phyloP scores from a whole-genome alignment of 2,329 filamentous ascomycete genomes.

The Zarea fungicola region DNA sequence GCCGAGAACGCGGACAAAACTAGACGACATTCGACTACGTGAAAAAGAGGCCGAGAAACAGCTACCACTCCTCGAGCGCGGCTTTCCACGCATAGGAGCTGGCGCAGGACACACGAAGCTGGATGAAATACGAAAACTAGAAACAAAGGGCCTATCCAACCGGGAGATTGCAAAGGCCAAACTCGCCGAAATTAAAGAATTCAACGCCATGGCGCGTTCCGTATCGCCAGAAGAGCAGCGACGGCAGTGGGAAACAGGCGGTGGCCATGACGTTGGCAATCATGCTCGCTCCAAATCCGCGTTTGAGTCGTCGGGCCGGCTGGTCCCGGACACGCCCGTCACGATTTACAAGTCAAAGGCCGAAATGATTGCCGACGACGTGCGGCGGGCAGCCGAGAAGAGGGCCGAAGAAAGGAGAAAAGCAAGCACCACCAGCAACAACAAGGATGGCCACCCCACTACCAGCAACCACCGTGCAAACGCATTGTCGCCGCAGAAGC shows the following conservation, averaged over 20 bases:
- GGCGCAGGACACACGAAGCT: constrained; percentile 39
- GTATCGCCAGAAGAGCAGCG: constrained; percentile 35
- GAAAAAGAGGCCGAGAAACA: constrained; percentile 28
- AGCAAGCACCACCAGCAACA: neutral
- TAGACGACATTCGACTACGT: constrained; percentile 32
- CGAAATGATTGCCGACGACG: constrained; percentile 2
- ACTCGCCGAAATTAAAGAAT: constrained; percentile 48
- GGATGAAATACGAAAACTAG: constrained; percentile 43
- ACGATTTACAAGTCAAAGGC: constrained; percentile 31
- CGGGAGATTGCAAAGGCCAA: constrained; percentile 43
- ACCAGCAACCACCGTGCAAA: constrained; percentile 16
- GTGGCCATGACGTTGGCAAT: constrained; percentile 10
- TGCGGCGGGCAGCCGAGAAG: neutral
- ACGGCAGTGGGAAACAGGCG: neutral
- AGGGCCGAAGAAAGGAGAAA: constrained; percentile 5
- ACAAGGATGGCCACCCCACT: neutral
- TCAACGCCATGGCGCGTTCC: constrained; percentile 41
- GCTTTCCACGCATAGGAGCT: constrained; percentile 22
- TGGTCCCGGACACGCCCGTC: constrained; percentile 34
- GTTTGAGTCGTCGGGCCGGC: constrained; percentile 27
- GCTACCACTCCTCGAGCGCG: constrained; percentile 27
- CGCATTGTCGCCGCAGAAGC: constrained; percentile 18
- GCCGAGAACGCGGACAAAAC: constrained; percentile 21
- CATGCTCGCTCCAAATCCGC: constrained; percentile 20
- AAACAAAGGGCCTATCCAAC: constrained; percentile 40